Evolutionary conservation across 345 rosid species (phyloP), one percentile per base, ranked within the genome.

Genomic region (Cardamine occulta): DNA sequence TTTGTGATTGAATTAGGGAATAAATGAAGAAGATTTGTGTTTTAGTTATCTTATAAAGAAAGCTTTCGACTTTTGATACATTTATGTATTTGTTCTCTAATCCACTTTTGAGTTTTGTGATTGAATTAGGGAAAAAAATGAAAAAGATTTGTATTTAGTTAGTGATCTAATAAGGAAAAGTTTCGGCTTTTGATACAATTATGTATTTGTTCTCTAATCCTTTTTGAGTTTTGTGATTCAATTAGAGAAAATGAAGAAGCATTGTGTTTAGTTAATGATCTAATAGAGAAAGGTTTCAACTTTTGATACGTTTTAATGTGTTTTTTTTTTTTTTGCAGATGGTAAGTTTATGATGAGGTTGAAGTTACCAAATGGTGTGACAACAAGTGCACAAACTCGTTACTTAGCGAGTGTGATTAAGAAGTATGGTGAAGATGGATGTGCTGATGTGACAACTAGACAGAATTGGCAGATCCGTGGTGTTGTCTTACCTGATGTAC

Each of bases 401-500:
- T 94, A 88, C 79, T 62, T 94, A 40, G 97, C 96, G 0, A 91
- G 93, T 68, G 96, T 88, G 77, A 91, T 94, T 13, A 88, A 83
- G 72, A 94, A 90, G 73, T 91, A 94, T 31, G 96, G 97, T 5
- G 81, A 86, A 74, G 97, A 94, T n/a, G 98, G 98, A 2, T 94
- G 97, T 51, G 97, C 89, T 0, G 98, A 94, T 77, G 89, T 94
- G 34, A 94, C 98, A 2, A 94, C 97, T 0, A 84, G 98, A 77
- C 98, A 90, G 79, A 94, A 91, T 79, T 94, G 97, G 98, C 98
- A 94, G 81, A 91, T 94, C 18, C 90, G 98, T 3, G 97, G 97
- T 13, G 96, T 90, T 72, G 88, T 89, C 35, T 74, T 94, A 47
- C 88, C 92, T 48, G 98, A 94, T 80, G 98, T 94, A 12, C 97